phyloP scores from a whole-genome alignment of 2,329 filamentous ascomycete species.

The Pseudogymnoascus sp. region DNA sequence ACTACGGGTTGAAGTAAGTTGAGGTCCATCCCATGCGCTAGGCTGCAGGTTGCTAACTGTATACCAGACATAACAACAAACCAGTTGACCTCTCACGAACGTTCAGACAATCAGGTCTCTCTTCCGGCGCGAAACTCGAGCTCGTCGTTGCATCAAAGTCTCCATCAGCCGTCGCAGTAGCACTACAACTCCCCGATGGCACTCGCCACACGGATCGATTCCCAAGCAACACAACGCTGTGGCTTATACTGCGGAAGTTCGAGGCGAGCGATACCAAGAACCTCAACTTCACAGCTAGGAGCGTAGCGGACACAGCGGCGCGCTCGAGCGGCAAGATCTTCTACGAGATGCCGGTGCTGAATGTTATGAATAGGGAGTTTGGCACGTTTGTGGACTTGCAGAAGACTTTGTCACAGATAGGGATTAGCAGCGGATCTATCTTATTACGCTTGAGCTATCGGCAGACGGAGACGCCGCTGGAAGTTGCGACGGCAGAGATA shows the following conservation, averaged over 20 bases:
- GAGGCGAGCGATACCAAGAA: constrained; percentile 60
- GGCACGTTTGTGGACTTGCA: constrained; percentile 74
- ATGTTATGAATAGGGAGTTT: constrained; percentile 75
- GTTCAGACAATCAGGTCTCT: constrained; percentile 74
- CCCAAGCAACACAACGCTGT: constrained; percentile 78
- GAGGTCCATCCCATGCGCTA: not conserved
- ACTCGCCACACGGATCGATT: constrained; percentile 76
- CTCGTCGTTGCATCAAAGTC: constrained; percentile 82
- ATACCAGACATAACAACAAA: constrained; percentile 68
- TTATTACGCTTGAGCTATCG: constrained; percentile 72
- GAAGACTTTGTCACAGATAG: constrained; percentile 80
- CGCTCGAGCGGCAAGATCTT: constrained; percentile 65
- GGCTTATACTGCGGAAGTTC: constrained; percentile 84
- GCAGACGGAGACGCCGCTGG: constrained; percentile 68
- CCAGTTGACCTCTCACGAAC: constrained; percentile 76
- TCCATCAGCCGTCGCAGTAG: constrained; percentile 77
- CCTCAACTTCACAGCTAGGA: constrained; percentile 79
- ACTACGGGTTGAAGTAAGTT: constrained; percentile 72
- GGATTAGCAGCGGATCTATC: constrained; percentile 76
- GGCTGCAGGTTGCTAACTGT: constrained; percentile 17
- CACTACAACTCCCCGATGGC: constrained; percentile 72
- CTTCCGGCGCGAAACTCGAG: constrained; percentile 82
- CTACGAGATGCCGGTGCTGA: constrained; percentile 80
- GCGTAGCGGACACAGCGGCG: constrained; percentile 55
- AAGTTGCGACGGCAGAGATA: constrained; percentile 80